Evolutionary conservation across 1,284 basidiomycete species (phyloP).

Genomic region (Phellinidium pouzarii): DNA sequence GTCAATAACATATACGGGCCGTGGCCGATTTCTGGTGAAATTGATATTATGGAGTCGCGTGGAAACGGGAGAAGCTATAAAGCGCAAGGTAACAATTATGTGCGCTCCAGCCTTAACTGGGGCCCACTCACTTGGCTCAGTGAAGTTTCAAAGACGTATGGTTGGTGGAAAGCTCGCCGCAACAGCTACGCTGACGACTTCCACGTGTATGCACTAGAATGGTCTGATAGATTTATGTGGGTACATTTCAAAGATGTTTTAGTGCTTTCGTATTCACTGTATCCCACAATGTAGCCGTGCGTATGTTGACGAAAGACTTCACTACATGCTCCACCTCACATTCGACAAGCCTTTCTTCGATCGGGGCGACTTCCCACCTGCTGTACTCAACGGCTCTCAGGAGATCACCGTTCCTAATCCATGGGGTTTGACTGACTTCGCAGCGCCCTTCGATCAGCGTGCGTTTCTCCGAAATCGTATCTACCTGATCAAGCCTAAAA

Average conservation of each 20-base stretch:
- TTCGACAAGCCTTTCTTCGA: conserved; percentile 40
- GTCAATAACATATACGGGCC: conserved; percentile 72
- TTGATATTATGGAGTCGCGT: conserved; percentile 72
- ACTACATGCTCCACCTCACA: conserved; percentile 22
- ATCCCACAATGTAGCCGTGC: conserved; percentile 26
- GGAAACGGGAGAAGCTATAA: conserved; percentile 60
- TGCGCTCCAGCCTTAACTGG: conserved; percentile 72
- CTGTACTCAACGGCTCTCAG: conserved; percentile 43
- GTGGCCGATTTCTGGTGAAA: conserved; percentile 77
- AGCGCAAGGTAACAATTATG: conserved; percentile 63
- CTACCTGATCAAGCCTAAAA: no score
- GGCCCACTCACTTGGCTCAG: conserved; percentile 55
- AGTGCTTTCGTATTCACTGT: neutral
- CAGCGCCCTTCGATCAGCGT: conserved; percentile 76
- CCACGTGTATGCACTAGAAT: conserved; percentile 74
- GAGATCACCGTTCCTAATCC: conserved; percentile 44
- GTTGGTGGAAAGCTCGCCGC: conserved; percentile 63
- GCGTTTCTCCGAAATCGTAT: conserved; percentile 26
- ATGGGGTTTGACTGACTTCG: conserved; percentile 42
- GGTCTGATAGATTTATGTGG: conserved; percentile 68
- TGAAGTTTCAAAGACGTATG: conserved; percentile 51
- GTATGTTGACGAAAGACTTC: conserved; percentile 20
- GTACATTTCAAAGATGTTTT: conserved; percentile 23
- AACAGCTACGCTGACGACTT: conserved; percentile 56
- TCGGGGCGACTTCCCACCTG: conserved; percentile 38